These are phyloP conservation scores for Leptographium lundbergii DNA, from an alignment of 2,329 filamentous ascomycete genomes.

Conservation along the genomic window DNA sequence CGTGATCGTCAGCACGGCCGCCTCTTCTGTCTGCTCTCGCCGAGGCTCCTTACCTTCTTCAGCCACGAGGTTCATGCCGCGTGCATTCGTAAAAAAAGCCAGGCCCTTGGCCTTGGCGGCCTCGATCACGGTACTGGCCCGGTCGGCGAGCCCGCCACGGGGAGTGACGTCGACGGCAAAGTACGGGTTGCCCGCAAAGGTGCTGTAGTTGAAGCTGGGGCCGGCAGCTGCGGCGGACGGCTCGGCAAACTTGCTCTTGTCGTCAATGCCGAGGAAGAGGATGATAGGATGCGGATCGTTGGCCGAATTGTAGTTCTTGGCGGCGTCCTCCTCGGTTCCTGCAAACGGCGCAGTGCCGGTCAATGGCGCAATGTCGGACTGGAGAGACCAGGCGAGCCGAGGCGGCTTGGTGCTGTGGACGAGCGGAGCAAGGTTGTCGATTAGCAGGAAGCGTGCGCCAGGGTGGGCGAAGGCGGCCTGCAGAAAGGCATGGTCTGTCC, in stretches of 20 bases:
- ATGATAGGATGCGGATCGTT: slow-evolving; percentile 51
- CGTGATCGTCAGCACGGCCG: background rate
- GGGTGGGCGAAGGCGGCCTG: slow-evolving; percentile 53
- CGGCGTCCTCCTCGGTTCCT: slow-evolving; percentile 56
- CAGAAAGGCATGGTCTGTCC: slow-evolving; percentile 58
- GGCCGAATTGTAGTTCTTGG: slow-evolving; percentile 62
- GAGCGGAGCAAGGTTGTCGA: slow-evolving; percentile 68
- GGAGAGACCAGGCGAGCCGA: slow-evolving; percentile 54
- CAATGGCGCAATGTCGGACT: slow-evolving; percentile 55
- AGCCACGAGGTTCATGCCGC: slow-evolving; percentile 30
- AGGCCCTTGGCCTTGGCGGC: slow-evolving; percentile 46
- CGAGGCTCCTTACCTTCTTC: slow-evolving; percentile 28
- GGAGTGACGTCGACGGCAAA: slow-evolving; percentile 87
- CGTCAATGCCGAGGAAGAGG: slow-evolving; percentile 76
- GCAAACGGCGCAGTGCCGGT: slow-evolving; percentile 61
- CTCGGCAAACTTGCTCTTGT: slow-evolving; percentile 27
- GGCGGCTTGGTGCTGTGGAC: slow-evolving; percentile 27
- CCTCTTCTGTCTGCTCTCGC: background rate
- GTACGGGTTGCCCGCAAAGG: slow-evolving; percentile 68
- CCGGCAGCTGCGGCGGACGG: slow-evolving; percentile 15
- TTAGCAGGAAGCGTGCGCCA: slow-evolving; percentile 58
- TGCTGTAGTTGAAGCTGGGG: slow-evolving; percentile 42
- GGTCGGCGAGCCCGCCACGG: slow-evolving; percentile 39
- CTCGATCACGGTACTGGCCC: slow-evolving; percentile 41
- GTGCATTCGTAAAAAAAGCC: slow-evolving; percentile 49